Evolutionary conservation across 139 green algal species (phyloP), one percentile per base, ranked within the genome.

Genomic region (Tetradesmus obliquus): DNA sequence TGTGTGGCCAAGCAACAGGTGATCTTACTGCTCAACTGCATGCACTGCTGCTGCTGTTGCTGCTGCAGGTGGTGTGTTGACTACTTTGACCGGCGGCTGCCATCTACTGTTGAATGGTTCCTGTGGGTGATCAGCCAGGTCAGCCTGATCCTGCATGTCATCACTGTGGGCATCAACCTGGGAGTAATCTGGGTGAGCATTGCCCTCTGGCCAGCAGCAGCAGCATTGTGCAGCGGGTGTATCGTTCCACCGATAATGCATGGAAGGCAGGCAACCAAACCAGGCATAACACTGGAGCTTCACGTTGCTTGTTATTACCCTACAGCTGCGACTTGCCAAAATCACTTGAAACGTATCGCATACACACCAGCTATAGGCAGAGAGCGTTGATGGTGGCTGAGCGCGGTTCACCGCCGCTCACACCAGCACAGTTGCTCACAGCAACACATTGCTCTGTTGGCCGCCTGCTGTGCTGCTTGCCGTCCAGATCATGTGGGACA

Each of bases 81-180:
- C 90, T 88, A 57, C n/a, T 32, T 92, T n/a, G 90, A 92, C 85
- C 90, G 89, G 72, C 71, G 90, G 15, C 51, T 88, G 17, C 90
- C 90, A 5, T 53, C 12, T n/a, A 54, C 89, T 22, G 90, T 90
- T 2, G 90, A 92, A 19, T 92, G 83, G 90, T 3, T 86, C n/a
- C 69, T 92, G 55, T 90, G 90, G 84, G 9, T 81, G 0, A 82
- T 90, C 53, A 74, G 45, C 76, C 81, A 89, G 5, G n/a, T 84
- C 88, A 91, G 82, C 24, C 79, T 94, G 20, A 79, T 71, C 22
- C 88, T 94, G 66, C 90, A 94, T 76, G 84, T 94, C 12, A 88
- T 94, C 20, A 91, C 92, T 20, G 83, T 94, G 9, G 92, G 90
- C 72, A 79, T 94, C 20, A 92, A 91, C 82, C 87, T 94, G 10